Evolutionary conservation across 2,329 filamentous ascomycete species (phyloP), one percentile per base, ranked within the genome.

Genomic region (Hymenoscyphus scutula): DNA sequence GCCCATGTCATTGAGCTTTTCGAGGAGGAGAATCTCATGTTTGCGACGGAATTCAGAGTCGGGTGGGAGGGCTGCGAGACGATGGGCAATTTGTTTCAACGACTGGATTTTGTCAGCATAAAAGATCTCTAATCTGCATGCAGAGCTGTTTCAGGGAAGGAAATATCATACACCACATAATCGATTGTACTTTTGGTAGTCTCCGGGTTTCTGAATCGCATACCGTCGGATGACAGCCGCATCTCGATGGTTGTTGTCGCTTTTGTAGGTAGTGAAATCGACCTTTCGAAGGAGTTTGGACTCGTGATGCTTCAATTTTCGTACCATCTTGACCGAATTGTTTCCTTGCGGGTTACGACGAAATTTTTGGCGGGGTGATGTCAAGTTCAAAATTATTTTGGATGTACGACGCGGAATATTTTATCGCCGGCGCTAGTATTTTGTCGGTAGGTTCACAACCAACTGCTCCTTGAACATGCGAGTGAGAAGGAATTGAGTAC

Each of bases 221-320:
- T 99, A 99, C 66, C 93, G 88, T 62, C 92, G 86, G 65, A 90
- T 84, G 64, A 98, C 86, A 54, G 82, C 79, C 61, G 91, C 86
- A 78, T 94, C 91, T 75, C 94, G 89, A 80, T 99, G 95, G 71
- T 86, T 83, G 73, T 89, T 85, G 79, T 98, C 93, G 73, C 88
- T 88, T 78, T 95, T 95, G 83, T 94, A 97, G 74, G 89, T 95
- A 76, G 93, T 88, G 79, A 99, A 96, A 80, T 99, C 93, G 77
- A 95, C 92, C 75, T 94, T 94, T 72, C 84, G 83, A 68, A 98
- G 86, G 75, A 98, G 89, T 84, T 95, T 96, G 76, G 95, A 87
- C 87, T 99, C 95, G 79, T 97, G 94, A 79, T 96, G 86, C 80
- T 97, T 98, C 75, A 99, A 87, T 81, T 96, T 92, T 72, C 95